Conservation (phyloP, 2,329 filamentous ascomycete genomes). For the Cytospora leucostoma region DNA sequence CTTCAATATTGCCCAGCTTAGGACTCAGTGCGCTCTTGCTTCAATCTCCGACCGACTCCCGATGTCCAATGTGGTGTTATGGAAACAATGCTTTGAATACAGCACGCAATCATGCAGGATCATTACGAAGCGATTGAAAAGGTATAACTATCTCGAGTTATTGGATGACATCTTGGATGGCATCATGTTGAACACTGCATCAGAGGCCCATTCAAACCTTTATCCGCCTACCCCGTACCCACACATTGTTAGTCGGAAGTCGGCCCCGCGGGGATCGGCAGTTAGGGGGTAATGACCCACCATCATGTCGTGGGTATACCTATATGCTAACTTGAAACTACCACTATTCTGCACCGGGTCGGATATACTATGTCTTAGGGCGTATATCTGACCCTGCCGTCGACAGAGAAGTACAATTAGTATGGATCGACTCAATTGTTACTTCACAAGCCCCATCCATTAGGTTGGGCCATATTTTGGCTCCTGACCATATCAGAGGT, state of each 20-base stretch:
- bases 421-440: no score
- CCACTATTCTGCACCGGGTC: no score
- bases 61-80: not conserved
- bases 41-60: not conserved
- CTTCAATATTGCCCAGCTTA: constrained; percentile 13
- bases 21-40: constrained; percentile 3
- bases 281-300: not conserved
- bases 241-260: not conserved
- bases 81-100: not conserved
- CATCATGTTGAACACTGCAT: constrained; percentile 3
- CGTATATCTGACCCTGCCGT: no score
- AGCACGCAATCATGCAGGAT: constrained; percentile 26
- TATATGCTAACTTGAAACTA: no score
- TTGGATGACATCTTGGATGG: not conserved
- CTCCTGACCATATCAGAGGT: no score
- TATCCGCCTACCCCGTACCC: not conserved
- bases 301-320: not conserved
- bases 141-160: not conserved
- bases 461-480: no score
- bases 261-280: not conserved
- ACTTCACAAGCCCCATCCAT: no score
- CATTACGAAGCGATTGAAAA: constrained; percentile 19
- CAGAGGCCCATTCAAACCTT: not conserved
- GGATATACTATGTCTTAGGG: no score
- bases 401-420: no score